Evolutionary conservation across 2,329 filamentous ascomycete genomes (phyloP).

Genomic region (Cladorrhinum sp.): DNA sequence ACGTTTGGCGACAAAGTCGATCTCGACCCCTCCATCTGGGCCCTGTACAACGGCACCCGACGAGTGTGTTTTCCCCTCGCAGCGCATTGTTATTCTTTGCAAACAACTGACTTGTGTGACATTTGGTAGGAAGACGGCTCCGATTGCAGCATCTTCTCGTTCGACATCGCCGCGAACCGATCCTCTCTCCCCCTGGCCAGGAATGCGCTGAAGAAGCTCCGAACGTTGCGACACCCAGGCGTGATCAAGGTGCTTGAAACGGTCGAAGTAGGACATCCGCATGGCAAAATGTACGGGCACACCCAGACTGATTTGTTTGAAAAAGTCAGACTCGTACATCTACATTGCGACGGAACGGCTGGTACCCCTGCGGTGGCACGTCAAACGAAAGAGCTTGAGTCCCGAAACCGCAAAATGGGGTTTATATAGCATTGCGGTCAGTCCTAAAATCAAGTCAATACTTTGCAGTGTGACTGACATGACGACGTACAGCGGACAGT

Average conservation of each 20-base stretch:
- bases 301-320: conserved; percentile 19
- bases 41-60: conserved; percentile 90
- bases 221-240: conserved; percentile 89
- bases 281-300: not conserved
- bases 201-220: conserved; percentile 90
- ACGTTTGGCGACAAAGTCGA: conserved; percentile 90
- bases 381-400: conserved; percentile 80
- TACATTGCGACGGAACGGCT: conserved; percentile 95
- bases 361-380: conserved; percentile 82
- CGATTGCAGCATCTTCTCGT: conserved; percentile 94
- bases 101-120: conserved; percentile 3
- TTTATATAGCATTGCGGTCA: conserved; percentile 76
- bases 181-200: conserved; percentile 80
- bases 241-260: conserved; percentile 93
- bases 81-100: not conserved
- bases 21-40: conserved; percentile 91
- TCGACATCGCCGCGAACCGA: conserved; percentile 80
- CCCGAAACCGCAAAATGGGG: conserved; percentile 98
- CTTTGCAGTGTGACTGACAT: conserved; percentile 9
- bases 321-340: conserved; percentile 85
- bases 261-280: conserved; percentile 65
- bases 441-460: conserved; percentile 19
- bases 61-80: conserved; percentile 54
- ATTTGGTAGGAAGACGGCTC: conserved; percentile 80
- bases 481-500: conserved; percentile 66